phyloP scores from a whole-genome alignment of 164 flowering plant genomes.

The Chimonanthus praecox region DNA sequence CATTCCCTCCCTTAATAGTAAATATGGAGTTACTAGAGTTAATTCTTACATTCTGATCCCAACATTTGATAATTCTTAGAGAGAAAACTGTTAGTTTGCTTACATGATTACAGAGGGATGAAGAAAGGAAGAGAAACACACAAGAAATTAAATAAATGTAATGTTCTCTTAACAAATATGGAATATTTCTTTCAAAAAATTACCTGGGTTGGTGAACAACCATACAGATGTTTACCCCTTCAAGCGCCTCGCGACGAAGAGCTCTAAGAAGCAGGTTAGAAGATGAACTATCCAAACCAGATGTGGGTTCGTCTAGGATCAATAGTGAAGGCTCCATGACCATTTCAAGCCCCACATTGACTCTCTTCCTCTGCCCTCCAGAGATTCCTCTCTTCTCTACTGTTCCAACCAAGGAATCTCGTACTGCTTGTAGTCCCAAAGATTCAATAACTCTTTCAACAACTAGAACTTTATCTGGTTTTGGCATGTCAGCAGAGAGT shows the following conservation, averaged over 20 bases:
- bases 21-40: too few species aligned
- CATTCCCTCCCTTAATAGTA: too few species aligned
- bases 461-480: constrained; percentile 83
- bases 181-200: neutral
- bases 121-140: neutral
- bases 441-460: constrained; percentile 94
- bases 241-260: constrained; percentile 92
- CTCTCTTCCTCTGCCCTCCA: constrained; percentile 98
- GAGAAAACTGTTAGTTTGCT: neutral
- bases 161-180: neutral
- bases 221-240: constrained; percentile 94
- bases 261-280: constrained; percentile 89
- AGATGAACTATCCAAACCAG: constrained; percentile 96
- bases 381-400: constrained; percentile 98
- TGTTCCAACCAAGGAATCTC: constrained; percentile 93
- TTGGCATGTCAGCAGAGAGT: constrained; percentile 64
- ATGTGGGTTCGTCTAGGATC: constrained; percentile 94
- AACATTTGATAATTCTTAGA: too few species aligned
- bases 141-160: neutral
- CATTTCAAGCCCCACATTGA: constrained; percentile 98
- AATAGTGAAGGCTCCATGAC: constrained; percentile 96
- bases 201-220: constrained; percentile 99
- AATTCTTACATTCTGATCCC: too few species aligned
- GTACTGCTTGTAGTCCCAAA: constrained; percentile 71
- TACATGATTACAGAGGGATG: neutral